phyloP scores from a whole-genome alignment of 2,329 filamentous ascomycete genomes.

The Alternaria dauci region DNA sequence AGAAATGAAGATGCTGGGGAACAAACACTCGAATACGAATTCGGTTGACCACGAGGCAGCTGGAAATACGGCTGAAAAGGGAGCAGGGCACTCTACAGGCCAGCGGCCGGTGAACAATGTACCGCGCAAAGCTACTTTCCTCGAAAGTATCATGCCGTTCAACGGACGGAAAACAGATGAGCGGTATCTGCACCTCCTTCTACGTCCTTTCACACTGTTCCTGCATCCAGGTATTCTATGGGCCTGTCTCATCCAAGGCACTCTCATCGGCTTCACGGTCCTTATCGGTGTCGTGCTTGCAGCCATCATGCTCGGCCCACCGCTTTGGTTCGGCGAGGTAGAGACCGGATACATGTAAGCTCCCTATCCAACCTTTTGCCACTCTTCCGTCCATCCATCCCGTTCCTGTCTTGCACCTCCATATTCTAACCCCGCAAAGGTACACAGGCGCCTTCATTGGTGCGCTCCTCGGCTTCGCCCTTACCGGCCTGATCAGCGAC shows the following conservation, averaged over 20 bases:
- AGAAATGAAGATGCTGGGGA: background rate
- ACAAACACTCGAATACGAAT: background rate
- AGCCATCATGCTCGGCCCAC: constrained; percentile 80
- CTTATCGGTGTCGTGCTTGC: constrained; percentile 86
- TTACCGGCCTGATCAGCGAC: constrained; percentile 80
- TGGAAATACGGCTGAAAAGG: constrained; percentile 4
- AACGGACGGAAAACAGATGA: constrained; percentile 85
- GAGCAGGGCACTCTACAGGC: background rate
- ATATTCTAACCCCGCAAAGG: background rate
- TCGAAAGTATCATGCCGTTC: constrained; percentile 72
- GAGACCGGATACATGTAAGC: constrained; percentile 74
- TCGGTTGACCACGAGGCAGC: constrained; percentile 1
- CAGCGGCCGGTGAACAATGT: constrained; percentile 42
- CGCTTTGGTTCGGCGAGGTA: constrained; percentile 84
- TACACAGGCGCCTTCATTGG: constrained; percentile 81
- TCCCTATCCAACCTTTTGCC: no score
- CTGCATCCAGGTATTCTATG: constrained; percentile 15
- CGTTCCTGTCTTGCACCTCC: background rate
- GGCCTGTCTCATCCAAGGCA: constrained; percentile 80
- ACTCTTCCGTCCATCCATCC: no score
- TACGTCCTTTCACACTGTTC: constrained; percentile 61
- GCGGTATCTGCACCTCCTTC: constrained; percentile 69
- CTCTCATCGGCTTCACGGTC: constrained; percentile 94
- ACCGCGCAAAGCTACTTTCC: constrained; percentile 62
- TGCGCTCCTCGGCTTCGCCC: constrained; percentile 76